Percentiles rank a stretch among this genome's conserved stretches.
Conservation (phyloP, 2,329 filamentous ascomycete species). For the Chaetomiaceae sp. region DNA sequence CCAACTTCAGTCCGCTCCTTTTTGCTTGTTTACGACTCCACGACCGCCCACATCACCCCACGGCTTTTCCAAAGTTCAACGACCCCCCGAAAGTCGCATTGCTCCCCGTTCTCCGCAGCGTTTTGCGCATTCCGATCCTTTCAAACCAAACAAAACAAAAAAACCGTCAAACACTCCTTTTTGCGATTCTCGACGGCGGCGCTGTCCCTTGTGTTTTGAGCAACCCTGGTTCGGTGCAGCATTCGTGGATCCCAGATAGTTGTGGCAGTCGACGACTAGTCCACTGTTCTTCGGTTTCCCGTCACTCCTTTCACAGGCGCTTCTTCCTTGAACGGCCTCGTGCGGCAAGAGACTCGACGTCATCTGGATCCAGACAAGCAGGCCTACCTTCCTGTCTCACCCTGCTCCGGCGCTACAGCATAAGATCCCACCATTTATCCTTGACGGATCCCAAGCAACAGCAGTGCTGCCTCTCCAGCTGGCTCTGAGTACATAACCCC, state of each 20-base stretch:
- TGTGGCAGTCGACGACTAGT: constrained; percentile 13
- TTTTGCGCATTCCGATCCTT: constrained; percentile 21
- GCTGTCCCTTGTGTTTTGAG: constrained; percentile 18
- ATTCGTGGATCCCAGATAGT: constrained; percentile 17
- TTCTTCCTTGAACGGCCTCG: constrained; percentile 11
- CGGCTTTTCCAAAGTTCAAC: background rate
- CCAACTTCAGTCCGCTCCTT: constrained; percentile 1
- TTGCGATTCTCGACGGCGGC: constrained; percentile 19
- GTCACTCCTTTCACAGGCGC: constrained; percentile 21
- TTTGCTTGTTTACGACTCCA: constrained; percentile 12
- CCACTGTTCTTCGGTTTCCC: constrained; percentile 14
- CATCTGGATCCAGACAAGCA: constrained; percentile 10
- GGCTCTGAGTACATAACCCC: constrained; percentile 23
- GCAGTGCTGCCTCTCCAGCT: constrained; percentile 27
- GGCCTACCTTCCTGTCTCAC: constrained; percentile 7
- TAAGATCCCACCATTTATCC: constrained; percentile 22
- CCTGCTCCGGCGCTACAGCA: constrained; percentile 5
- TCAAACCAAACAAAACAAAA: too few relatives aligned
- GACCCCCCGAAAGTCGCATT: constrained; percentile 1
- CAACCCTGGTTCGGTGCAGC: constrained; percentile 11
- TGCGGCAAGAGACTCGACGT: constrained; percentile 15
- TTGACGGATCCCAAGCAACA: constrained; percentile 27
- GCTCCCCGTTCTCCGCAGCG: constrained; percentile 1
- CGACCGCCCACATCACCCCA: constrained; percentile 17
- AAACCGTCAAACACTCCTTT: constrained; percentile 6